A percentile compares a stretch with the other conserved stretches of the same genome.
phyloP scores from a whole-genome alignment of 73 alveolate species.

The Paramecium biaurelia region DNA sequence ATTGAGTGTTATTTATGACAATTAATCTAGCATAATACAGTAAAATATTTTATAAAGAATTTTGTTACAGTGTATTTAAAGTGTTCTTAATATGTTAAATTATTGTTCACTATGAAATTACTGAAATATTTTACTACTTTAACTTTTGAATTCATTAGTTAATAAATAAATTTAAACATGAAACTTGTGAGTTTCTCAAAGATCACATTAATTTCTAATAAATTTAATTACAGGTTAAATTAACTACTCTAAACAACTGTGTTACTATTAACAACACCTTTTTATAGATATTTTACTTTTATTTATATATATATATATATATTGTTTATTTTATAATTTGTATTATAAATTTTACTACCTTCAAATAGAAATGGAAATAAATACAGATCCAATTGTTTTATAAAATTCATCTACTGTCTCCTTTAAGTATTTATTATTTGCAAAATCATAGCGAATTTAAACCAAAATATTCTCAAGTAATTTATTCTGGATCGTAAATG shows the following conservation, averaged over 20 bases:
- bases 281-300: too few species aligned
- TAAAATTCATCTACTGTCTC: not conserved
- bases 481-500: not conserved
- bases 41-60: not conserved
- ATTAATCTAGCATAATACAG: not conserved
- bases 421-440: not conserved
- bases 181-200: too few species aligned
- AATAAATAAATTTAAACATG: not conserved
- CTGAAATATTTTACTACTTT: not conserved
- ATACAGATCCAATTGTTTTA: not conserved
- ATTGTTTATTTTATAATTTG: too few species aligned
- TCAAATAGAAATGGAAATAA: not conserved
- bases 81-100: not conserved
- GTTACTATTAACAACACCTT: not conserved
- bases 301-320: too few species aligned
- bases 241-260: not conserved
- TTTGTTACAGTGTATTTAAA: not conserved
- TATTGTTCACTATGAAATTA: not conserved
- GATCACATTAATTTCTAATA: not conserved
- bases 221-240: not conserved
- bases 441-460: not conserved
- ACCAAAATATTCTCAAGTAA: not conserved
- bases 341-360: not conserved
- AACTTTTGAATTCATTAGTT: not conserved
- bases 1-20: not conserved